Conservation (phyloP, 441 rosid species). For the Macaranga tanarius region DNA sequence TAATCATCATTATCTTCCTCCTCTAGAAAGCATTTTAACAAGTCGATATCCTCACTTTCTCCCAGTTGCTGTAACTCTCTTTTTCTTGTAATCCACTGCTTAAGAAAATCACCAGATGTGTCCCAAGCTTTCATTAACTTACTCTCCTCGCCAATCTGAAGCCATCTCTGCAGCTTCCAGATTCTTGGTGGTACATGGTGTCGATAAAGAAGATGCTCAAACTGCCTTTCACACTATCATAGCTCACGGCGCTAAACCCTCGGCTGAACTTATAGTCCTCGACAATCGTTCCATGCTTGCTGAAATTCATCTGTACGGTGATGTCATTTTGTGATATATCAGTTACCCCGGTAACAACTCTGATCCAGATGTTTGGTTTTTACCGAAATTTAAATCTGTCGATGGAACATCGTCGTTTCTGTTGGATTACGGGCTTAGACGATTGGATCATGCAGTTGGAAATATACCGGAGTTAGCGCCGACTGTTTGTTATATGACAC, state of each 20-base stretch:
- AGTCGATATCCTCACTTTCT: background rate
- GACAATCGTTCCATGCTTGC: slow-evolving; percentile 44
- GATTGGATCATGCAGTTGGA: no score
- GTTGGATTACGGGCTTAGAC: slow-evolving; percentile 68
- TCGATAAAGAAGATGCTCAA: slow-evolving; percentile 70
- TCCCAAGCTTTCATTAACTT: no score
- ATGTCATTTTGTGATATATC: slow-evolving; percentile 76
- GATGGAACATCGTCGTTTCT: slow-evolving; percentile 57
- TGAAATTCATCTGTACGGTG: slow-evolving; percentile 79
- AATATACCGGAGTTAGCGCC: slow-evolving; percentile 74
- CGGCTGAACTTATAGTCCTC: slow-evolving; percentile 43
- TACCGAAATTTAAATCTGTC: slow-evolving; percentile 61
- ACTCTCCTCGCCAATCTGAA: no score
- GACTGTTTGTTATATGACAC: slow-evolving; percentile 56
- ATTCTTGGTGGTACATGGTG: no score
- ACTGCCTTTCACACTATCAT: slow-evolving; percentile 53
- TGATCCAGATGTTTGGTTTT: no score
- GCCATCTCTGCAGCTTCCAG: no score
- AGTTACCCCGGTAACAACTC: slow-evolving; percentile 40
- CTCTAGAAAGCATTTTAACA: slow-evolving; percentile 9
- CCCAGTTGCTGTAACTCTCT: no score
- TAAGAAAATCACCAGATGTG: no score
- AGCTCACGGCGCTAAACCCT: slow-evolving; percentile 61
- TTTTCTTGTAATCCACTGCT: no score
- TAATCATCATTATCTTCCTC: background rate